Evolutionary conservation across 768 basidiomycete species (phyloP).

Genomic region (Lactarius quietus): DNA sequence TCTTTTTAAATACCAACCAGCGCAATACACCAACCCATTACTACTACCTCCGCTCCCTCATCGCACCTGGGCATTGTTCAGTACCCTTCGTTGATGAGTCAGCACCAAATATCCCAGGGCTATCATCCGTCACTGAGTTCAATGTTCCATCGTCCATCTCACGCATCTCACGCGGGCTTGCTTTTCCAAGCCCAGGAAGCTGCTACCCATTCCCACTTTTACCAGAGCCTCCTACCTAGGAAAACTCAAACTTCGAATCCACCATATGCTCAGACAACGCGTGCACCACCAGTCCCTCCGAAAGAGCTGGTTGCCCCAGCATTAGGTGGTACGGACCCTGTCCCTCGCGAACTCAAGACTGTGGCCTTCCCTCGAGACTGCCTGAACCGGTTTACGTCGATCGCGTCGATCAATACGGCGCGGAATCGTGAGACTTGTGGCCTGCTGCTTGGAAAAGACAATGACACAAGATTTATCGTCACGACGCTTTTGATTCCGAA

Average conservation of each 20-base stretch:
- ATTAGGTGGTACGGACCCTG: constrained; percentile 33
- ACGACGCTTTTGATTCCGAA: constrained; percentile 84
- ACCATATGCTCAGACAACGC: not conserved
- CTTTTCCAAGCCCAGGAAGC: constrained; percentile 24
- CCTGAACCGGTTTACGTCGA: constrained; percentile 69
- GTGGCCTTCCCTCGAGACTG: constrained; percentile 70
- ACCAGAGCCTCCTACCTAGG: constrained; percentile 20
- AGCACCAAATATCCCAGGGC: constrained; percentile 73
- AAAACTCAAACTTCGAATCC: constrained; percentile 19
- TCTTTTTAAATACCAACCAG: constrained; percentile 10
- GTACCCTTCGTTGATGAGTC: constrained; percentile 74
- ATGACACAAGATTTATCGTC: constrained; percentile 61
- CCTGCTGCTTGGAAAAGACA: constrained; percentile 66
- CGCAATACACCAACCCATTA: constrained; percentile 46
- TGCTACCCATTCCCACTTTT: constrained; percentile 26
- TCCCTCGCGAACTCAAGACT: constrained; percentile 48
- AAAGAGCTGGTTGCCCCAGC: constrained; percentile 33
- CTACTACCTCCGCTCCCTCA: constrained; percentile 69
- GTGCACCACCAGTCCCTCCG: constrained; percentile 33
- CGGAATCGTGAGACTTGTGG: constrained; percentile 86
- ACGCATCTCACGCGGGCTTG: constrained; percentile 21
- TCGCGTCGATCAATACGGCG: constrained; percentile 75
- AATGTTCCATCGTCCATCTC: constrained; percentile 49
- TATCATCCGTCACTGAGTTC: constrained; percentile 75
- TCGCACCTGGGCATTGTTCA: constrained; percentile 45